These are phyloP conservation scores for Albizia julibrissin DNA, from an alignment of 306 rosid genomes.

Conservation along the genomic window DNA sequence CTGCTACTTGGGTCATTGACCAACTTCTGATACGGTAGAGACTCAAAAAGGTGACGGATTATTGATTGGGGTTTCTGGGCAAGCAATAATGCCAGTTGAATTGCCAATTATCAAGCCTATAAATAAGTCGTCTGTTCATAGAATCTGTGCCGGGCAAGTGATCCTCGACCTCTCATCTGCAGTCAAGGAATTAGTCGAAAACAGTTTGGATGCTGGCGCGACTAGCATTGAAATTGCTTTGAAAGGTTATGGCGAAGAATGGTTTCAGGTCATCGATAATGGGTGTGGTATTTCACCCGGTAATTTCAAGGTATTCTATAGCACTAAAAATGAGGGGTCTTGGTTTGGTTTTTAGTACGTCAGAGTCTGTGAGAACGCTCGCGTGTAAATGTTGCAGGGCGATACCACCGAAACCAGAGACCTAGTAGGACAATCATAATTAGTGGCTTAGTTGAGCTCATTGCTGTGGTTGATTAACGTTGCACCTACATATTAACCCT, in stretches of 20 bases:
- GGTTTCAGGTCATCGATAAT: constrained; percentile 84
- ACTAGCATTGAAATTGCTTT: constrained; percentile 78
- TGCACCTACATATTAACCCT: neutral
- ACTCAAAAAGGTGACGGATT: neutral
- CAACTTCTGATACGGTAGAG: neutral
- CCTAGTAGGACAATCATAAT: constrained; percentile 9
- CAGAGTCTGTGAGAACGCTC: neutral
- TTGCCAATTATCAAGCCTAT: constrained; percentile 64
- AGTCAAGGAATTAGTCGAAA: constrained; percentile 93
- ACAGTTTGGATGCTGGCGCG: constrained; percentile 93
- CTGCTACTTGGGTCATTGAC: neutral
- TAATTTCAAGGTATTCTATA: constrained; percentile 55
- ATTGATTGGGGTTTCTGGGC: constrained; percentile 42
- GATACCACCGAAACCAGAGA: neutral
- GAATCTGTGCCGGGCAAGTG: constrained; percentile 93
- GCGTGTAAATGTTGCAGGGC: constrained; percentile 7
- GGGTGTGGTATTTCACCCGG: constrained; percentile 86
- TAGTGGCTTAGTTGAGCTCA: neutral
- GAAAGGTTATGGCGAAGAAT: constrained; percentile 74
- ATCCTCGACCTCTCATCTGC: constrained; percentile 95
- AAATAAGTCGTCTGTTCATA: constrained; percentile 65
- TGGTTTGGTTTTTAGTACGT: neutral
- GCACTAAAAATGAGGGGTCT: neutral
- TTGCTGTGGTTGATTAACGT: neutral
- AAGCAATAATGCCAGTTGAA: constrained; percentile 43